Conservation (phyloP, 768 basidiomycete genomes). For the Leucosporidium yakuticum region DNA sequence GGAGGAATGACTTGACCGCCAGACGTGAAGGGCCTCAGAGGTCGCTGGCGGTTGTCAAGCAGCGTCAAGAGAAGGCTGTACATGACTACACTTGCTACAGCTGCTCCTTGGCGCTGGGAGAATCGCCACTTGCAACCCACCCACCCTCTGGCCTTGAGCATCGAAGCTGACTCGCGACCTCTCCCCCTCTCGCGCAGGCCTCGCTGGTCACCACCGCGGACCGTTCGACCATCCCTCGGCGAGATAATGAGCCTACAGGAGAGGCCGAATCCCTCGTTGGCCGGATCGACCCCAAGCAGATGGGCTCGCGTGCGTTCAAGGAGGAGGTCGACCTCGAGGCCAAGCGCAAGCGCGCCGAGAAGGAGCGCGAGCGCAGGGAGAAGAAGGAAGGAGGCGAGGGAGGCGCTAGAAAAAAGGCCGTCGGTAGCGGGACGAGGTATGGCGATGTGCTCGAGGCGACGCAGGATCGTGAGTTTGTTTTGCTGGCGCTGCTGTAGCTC, state of each 20-base stretch:
- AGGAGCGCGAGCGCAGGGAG: constrained; percentile 16
- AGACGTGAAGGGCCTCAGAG: neutral
- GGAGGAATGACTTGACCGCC: neutral
- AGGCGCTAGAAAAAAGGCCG: constrained; percentile 11
- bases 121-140: neutral
- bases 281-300: constrained; percentile 77
- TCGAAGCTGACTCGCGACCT: neutral
- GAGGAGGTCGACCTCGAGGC: constrained; percentile 80
- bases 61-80: neutral
- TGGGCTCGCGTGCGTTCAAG: constrained; percentile 84
- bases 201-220: constrained; percentile 87
- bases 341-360: constrained; percentile 75
- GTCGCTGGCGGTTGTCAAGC: neutral
- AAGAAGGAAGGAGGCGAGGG: constrained; percentile 6
- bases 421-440: constrained; percentile 57
- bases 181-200: constrained; percentile 45
- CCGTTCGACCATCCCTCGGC: constrained; percentile 34
- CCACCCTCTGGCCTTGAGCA: neutral
- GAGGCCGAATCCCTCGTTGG: constrained; percentile 89
- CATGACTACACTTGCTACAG: neutral
- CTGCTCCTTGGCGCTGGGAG: neutral
- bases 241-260: constrained; percentile 91
- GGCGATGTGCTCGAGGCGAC: constrained; percentile 91
- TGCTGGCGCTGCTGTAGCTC: neutral
- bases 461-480: constrained; percentile 50